A percentile compares a stretch with the other conserved stretches of the same genome.
Conservation (phyloP, 306 rosid species). For the Arachis hypogaea region DNA sequence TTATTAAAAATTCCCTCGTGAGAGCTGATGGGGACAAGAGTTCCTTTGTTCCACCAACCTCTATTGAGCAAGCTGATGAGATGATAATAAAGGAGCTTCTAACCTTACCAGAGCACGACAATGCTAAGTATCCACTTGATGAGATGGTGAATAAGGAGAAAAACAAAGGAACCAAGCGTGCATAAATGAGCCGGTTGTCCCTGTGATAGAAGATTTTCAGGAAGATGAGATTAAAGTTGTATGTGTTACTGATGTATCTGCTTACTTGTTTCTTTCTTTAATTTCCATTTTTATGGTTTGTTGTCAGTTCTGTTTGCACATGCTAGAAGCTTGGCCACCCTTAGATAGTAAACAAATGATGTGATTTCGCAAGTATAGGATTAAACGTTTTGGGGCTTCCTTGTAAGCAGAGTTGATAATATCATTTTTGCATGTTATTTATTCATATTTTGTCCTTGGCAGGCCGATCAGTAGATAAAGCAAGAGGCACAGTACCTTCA, state of each 20-base stretch:
- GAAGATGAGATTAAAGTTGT: constrained; percentile 79
- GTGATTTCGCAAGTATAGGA: constrained; percentile 21
- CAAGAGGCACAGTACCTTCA: constrained; percentile 71
- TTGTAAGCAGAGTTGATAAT: neutral
- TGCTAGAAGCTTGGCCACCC: constrained; percentile 24
- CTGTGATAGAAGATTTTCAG: constrained; percentile 78
- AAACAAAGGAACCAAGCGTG: constrained; percentile 68
- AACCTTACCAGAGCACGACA: constrained; percentile 80
- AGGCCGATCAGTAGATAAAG: constrained; percentile 79
- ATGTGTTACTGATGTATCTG: constrained; percentile 30
- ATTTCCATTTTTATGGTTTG: constrained; percentile 9
- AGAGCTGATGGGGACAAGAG: constrained; percentile 93
- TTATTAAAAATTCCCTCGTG: constrained; percentile 75
- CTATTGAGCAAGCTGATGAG: constrained; percentile 90
- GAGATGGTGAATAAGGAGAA: constrained; percentile 70
- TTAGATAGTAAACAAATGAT: constrained; percentile 19
- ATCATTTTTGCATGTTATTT: constrained; percentile 24
- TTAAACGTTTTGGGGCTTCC: neutral
- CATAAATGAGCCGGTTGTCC: constrained; percentile 59
- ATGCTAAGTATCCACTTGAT: constrained; percentile 80
- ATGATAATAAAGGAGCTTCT: constrained; percentile 77
- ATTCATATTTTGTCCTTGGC: constrained; percentile 37
- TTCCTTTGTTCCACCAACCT: constrained; percentile 91
- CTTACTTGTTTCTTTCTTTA: constrained; percentile 3
- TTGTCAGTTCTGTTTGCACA: constrained; percentile 11